phyloP scores from a whole-genome alignment of 2,329 filamentous ascomycete species.

The Trichoderma sp. region DNA sequence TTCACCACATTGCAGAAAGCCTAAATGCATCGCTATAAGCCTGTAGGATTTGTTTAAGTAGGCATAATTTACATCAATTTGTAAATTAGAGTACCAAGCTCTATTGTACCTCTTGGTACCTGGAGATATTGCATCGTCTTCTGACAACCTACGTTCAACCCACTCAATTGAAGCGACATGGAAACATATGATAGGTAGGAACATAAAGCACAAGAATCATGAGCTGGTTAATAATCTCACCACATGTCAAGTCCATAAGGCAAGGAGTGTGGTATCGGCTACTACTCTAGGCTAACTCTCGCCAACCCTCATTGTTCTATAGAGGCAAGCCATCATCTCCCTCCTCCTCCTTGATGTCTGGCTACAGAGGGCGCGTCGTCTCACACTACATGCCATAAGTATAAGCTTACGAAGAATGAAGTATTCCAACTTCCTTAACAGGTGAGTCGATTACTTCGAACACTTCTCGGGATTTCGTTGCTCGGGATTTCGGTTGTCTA shows the following conservation, averaged over 20 bases:
- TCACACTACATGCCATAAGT: background rate
- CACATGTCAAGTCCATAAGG: background rate
- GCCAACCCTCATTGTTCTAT: background rate
- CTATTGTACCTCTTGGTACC: too few species aligned
- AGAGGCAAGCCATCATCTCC: background rate
- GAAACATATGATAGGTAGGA: too few species aligned
- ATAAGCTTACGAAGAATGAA: background rate
- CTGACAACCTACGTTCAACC: background rate
- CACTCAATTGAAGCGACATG: background rate
- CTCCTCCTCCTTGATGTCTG: background rate
- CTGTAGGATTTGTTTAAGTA: accelerated
- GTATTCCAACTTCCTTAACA: background rate
- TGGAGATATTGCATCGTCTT: background rate
- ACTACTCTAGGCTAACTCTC: background rate
- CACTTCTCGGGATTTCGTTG: background rate
- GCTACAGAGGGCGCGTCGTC: background rate
- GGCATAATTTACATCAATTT: background rate
- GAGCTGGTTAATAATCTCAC: too few species aligned
- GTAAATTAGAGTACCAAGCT: background rate
- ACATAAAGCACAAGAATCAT: too few species aligned
- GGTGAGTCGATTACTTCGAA: background rate
- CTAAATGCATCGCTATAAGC: background rate
- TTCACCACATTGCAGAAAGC: background rate
- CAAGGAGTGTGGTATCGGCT: background rate
- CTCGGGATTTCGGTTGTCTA: background rate